Evolutionary conservation across 495 filamentous ascomycete genomes (phyloP).

Genomic region (Xylaria curta): DNA sequence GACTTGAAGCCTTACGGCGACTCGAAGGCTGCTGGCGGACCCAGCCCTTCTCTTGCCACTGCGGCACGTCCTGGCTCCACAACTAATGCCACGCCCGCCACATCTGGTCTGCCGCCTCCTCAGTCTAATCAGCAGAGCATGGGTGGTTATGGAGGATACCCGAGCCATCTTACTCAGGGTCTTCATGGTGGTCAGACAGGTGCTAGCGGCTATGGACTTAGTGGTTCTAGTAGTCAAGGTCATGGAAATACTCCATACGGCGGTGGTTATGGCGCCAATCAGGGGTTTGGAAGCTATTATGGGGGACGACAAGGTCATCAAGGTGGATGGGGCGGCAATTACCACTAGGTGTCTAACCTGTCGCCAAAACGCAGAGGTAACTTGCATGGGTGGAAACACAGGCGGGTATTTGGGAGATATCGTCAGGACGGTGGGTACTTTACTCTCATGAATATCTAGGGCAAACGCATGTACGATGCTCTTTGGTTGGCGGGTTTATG

Average conservation of each 20-base stretch:
- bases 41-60: constrained; percentile 83
- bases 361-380: constrained; percentile 27
- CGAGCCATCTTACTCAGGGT: constrained; percentile 69
- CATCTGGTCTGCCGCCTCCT: constrained; percentile 73
- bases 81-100: constrained; percentile 71
- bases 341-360: constrained; percentile 52
- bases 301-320: constrained; percentile 54
- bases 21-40: constrained; percentile 72
- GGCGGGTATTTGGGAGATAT: constrained; percentile 20
- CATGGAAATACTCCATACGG: constrained; percentile 60
- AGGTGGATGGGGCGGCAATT: constrained; percentile 75
- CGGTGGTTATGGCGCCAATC: constrained; percentile 63
- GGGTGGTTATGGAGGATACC: constrained; percentile 75
- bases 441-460: constrained; percentile 37
- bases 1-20: constrained; percentile 76
- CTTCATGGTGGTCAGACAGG: constrained; percentile 66
- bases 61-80: constrained; percentile 85
- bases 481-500: constrained; percentile 38
- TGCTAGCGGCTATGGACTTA: constrained; percentile 73
- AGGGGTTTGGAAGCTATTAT: constrained; percentile 60
- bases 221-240: constrained; percentile 67
- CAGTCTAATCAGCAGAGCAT: constrained; percentile 70
- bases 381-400: constrained; percentile 8
- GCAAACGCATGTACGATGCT: constrained; percentile 31
- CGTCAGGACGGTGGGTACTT: constrained; percentile 30